Percentiles rank a stretch among this genome's conserved stretches.
Conservation (phyloP, 306 rosid species). For the Hippophae gyantsensis region DNA sequence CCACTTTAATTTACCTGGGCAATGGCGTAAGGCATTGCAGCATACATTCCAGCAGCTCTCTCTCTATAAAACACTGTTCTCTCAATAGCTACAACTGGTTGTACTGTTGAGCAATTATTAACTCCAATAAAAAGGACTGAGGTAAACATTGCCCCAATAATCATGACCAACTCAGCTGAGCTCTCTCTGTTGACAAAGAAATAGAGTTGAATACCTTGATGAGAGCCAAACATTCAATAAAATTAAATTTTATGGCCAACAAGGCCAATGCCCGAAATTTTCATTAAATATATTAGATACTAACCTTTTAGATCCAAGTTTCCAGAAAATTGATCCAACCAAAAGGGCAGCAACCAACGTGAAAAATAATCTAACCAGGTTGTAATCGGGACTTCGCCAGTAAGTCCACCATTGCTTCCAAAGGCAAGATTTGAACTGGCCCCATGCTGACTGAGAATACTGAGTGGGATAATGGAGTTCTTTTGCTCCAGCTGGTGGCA, state of each 20-base stretch:
- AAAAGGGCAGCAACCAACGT: slow-evolving; percentile 29
- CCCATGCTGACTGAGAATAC: slow-evolving; percentile 34
- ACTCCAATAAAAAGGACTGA: slow-evolving; percentile 50
- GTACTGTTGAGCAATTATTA: slow-evolving; percentile 33
- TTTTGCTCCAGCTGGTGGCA: slow-evolving; percentile 32
- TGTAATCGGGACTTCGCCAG: slow-evolving; percentile 53
- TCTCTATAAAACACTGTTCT: slow-evolving; percentile 62
- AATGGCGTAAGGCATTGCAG: slow-evolving; percentile 47
- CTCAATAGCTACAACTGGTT: slow-evolving; percentile 43
- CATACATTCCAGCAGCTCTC: slow-evolving; percentile 72
- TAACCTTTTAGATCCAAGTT: slow-evolving; percentile 7
- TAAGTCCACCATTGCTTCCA: slow-evolving; percentile 70
- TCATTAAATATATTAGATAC: not conserved
- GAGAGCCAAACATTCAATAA: too few species aligned
- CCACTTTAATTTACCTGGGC: slow-evolving; percentile 33
- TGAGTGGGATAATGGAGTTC: slow-evolving; percentile 52
- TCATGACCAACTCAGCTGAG: slow-evolving; percentile 26
- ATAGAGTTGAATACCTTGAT: not conserved
- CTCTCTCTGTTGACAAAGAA: slow-evolving; percentile 12
- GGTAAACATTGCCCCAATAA: slow-evolving; percentile 47
- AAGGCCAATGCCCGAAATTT: too few species aligned
- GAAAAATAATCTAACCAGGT: slow-evolving; percentile 28
- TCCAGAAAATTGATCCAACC: slow-evolving; percentile 53
- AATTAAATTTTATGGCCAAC: too few species aligned
- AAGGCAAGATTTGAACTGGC: slow-evolving; percentile 53